phyloP scores from a whole-genome alignment of 2,329 filamentous ascomycete genomes.

The Alternaria postmessia region DNA sequence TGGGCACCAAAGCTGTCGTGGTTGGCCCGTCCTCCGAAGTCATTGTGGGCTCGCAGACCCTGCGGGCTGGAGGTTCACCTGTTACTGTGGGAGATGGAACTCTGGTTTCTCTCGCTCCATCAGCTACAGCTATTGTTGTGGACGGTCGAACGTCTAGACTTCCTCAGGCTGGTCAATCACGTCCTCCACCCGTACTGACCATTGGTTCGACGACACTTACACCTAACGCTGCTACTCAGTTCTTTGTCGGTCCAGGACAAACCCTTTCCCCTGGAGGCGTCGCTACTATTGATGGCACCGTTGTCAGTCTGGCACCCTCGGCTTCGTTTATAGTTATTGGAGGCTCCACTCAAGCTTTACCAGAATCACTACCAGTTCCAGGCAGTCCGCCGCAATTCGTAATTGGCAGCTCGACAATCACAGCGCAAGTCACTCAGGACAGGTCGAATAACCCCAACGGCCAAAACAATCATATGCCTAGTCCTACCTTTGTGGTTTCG shows the following conservation, averaged over 20 bases:
- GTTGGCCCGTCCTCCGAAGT: slow-evolving; percentile 45
- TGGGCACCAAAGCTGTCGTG: slow-evolving; percentile 41
- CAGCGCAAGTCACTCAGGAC: slow-evolving; percentile 20
- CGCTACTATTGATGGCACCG: slow-evolving; percentile 49
- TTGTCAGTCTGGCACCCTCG: slow-evolving; percentile 51
- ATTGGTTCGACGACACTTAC: slow-evolving; percentile 52
- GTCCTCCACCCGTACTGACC: slow-evolving; percentile 49
- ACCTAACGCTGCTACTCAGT: slow-evolving; percentile 58
- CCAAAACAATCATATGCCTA: slow-evolving; percentile 6
- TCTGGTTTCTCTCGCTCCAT: slow-evolving; percentile 39
- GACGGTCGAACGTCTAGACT: slow-evolving; percentile 38
- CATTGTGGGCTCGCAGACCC: slow-evolving; percentile 45
- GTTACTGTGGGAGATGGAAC: slow-evolving; percentile 47
- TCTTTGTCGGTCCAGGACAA: slow-evolving; percentile 51
- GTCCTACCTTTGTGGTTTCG: slow-evolving; percentile 48
- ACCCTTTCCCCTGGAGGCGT: slow-evolving; percentile 51
- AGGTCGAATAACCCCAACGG: not conserved
- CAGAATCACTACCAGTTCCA: slow-evolving; percentile 12
- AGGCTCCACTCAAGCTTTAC: slow-evolving; percentile 47
- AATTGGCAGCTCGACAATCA: slow-evolving; percentile 41
- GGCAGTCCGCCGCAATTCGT: slow-evolving; percentile 27
- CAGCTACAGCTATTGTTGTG: slow-evolving; percentile 41
- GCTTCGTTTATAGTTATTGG: slow-evolving; percentile 53
- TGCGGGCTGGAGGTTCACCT: slow-evolving; percentile 46
- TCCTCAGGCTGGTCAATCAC: slow-evolving; percentile 20